Base-by-base conservation (phyloP, 495 filamentous ascomycete genomes). In the Penicillium pulvis region DNA sequence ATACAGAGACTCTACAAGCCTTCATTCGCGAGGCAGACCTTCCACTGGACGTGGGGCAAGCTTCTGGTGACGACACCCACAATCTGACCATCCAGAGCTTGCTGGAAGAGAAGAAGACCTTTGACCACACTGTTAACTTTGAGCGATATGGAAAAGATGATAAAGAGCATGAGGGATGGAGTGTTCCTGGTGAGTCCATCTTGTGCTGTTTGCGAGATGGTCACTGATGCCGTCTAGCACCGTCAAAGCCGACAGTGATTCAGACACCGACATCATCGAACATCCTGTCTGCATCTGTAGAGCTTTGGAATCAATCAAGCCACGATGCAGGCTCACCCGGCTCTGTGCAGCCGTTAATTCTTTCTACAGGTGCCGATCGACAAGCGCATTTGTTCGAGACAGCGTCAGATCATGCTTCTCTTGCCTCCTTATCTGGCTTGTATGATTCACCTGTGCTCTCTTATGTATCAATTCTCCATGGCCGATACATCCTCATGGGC, bases 11-110 rank as follows among this genome's bases (percentile, higher is more conserved):
- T 16, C 74, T 86, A 6, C 61, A 79, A 7, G 76, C 75, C 9
- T 90, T 90, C 63, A 73, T 90, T 35, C 73, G 74, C 43, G 87
- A 90, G 70, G 85, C 87, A 12, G 78, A 78, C 17, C 76, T 90
- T 17, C 69, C 80, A 5, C 60, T 66, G 5, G 70, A 80, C 59
- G 74, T 63, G 62, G 70, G 75, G 60, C 67, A 76, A 41, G 41
- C 55, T 20, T 69, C 63, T 10, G 77, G 77, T 58, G 77, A 80
- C 12, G 81, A 76, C 41, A 67, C 64, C 11, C 71, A 75, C 43
- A 75, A 77, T 46, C 73, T 87, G 63, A 87, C 87, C 11, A 78
- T 90, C 46, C 87, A 90, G 56, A 70, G 78, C 51, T 71, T 90
- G 45, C 74, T 90, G 39, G 79, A 87, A 48, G 87, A 90, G 68